Base-by-base conservation (phyloP, 2,329 filamentous ascomycete genomes). In the Simplicillium aogashimaense region DNA sequence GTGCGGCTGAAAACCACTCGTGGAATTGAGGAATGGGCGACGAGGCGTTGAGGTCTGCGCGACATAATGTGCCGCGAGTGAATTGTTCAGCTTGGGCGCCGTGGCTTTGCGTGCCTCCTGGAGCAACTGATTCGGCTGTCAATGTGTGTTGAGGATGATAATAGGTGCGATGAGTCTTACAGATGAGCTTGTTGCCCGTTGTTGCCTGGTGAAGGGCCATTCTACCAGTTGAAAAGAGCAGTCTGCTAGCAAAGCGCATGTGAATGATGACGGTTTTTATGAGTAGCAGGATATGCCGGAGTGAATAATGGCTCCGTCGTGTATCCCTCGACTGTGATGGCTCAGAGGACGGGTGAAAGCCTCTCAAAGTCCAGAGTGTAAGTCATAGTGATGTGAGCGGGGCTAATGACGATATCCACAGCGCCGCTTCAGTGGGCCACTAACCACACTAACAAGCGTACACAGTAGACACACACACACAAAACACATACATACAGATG, bases 1-100 rank as follows among this genome's bases (percentile, higher is more conserved):
- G 76, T 0, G 89, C 86, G 44, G 81, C 72, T 11, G 74, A 71
- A 72, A 94, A 98, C 92, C 92, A 98, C 45, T 66, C 61, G 66
- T 94, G 76, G 69, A 97, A 98, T 66, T 97, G 92, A 28, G 70
- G 68, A 43, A 90, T 77, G 1, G 92, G 92, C 40, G 73, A 73
- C 8, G 66, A 41, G 1, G 70, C 54, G 51, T 76, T 61, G 14
- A 94, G 77, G 54, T 86, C 74, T 1, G 60, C 52, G 36, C 67
- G 70, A 29, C 72, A 67, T 25, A 94, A 76, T 2, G 70, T 68
- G 50, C 75, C 76, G 40, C 59, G 62, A 37, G 74, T 78, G 69
- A 89, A 94, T 60, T 94, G 87, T 17, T 76, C 77, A 10, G 87
- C 86, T 58, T 84, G 83, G 2, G 30, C 15, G 31, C 69, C 65